Evolutionary conservation across 192 early-diverging fungal genomes (phyloP), one percentile per base, ranked within the genome.

Genomic region (Glomus cerebriforme): DNA sequence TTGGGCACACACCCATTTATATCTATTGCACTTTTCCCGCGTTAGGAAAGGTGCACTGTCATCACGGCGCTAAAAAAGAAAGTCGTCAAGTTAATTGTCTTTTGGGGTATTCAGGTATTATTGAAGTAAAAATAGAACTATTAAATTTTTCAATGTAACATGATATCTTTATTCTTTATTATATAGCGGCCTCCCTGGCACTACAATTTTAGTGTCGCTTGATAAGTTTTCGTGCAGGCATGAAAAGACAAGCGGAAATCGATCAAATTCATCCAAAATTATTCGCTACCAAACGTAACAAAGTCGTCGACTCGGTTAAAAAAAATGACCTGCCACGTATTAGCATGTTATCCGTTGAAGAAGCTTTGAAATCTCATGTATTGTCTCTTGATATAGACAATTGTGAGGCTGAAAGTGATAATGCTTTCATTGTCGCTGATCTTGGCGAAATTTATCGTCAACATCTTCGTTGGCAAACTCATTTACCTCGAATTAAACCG

Each of bases 401-500:
- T 35, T 67, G 67, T 79, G 91, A 93, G 78, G 66, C 86, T 54
- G 89, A 91, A 75, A 88, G 86, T 27, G 92, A 96, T 80, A 96
- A 98, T 80, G 92, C 98, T 34, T 99, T 99, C 84, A 97, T 92
- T 86, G 95, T 99, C 58, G 93, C 90, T 59, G 97, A 99, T 86
- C 82, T 99, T 79, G 97, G 96, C 68, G 93, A 95, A 85, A 90
- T 99, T 32, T 87, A 87, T 26, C 91, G 95, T 74, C 98, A 99
- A 88, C 91, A 94, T 81, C 75, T 83, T 71, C 93, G 93, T 82
- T 99, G 95, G 95, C 86, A 88, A 76, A 71, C 83, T 60, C 87
- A 91, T 63, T 88, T 99, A 73, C 96, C 96, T 43, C 91, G 97
- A 76, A 93, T 99, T 73, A 92, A 97, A 85, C 98, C 98, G 19